Base-by-base conservation (phyloP, 495 filamentous ascomycete genomes). In the Xylaria nigripes region DNA sequence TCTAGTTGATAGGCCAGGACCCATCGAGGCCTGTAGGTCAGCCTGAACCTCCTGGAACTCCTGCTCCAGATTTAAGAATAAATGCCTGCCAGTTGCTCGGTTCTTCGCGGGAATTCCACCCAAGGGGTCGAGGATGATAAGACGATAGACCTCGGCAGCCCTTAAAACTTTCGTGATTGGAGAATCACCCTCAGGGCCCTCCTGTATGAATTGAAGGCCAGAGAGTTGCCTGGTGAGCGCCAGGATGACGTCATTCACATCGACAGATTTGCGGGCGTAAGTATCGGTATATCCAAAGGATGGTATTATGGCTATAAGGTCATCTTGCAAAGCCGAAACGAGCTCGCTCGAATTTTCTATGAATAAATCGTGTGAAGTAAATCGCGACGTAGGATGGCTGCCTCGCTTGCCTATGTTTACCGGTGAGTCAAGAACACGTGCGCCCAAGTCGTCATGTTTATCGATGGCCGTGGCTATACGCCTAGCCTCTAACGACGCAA, bases 41-140 rank as follows among this genome's bases (percentile, higher is more conserved):
- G 76, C 63, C 47, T 75, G 69, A 29, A 95, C 85, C 27, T 77
- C 74, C 2, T 76, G 68, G 62, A 84, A 95, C 58, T 99, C 90
- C 62, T 97, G 90, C 64, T 95, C 87, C 61, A 99, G 78, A 60
- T 99, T 99, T 67, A 99, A 79, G 66, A 96, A 99, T 3, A 96
- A 81, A 62, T 96, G 88, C 13, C 86, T 83, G 8, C 80, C 78
- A 38, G 86, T 79, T 0, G 79, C 79, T 15, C 83, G 78, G 38
- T 80, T 79, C 48, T 72, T 76, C 0, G 86, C 77, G 1, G 93
- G 94, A 47, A 93, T 90, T 7, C 94, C 93, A 5, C 93, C 93
- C 2, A 87, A 65, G 0, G 88, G 86, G 69, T 99, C 94, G 15
- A 99, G 75, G 22, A 97, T 74, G 59, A 99, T 92, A 23, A 99